Percentiles rank a stretch among this genome's conserved stretches.
Evolutionary conservation across 306 rosid species (phyloP).

Genomic region (Dicorynia guianensis): DNA sequence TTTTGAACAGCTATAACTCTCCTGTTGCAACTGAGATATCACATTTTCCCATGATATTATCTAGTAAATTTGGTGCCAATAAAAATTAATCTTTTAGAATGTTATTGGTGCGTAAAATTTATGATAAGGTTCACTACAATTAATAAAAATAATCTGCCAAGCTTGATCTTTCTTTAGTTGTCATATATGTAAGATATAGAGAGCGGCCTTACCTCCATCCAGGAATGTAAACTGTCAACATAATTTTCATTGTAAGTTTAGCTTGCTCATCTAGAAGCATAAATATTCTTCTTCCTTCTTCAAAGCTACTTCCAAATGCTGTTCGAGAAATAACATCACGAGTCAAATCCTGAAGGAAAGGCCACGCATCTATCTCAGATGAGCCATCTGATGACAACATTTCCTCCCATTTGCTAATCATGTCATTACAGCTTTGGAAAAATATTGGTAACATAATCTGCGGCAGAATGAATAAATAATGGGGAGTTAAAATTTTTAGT

Average conservation of each 20-base stretch:
- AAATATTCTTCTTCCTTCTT: constrained; percentile 63
- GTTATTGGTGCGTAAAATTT: not conserved
- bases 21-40: not conserved
- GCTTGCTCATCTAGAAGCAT: constrained; percentile 50
- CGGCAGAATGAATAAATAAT: not conserved
- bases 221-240: constrained; percentile 40
- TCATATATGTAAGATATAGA: not conserved
- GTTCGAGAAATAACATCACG: constrained; percentile 54
- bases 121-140: not conserved
- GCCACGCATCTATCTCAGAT: constrained; percentile 47
- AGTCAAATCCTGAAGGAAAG: constrained; percentile 42
- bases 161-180: not conserved
- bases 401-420: constrained; percentile 56
- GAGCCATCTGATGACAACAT: constrained; percentile 44
- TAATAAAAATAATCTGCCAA: not conserved
- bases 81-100: too few species aligned
- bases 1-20: not conserved
- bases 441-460: constrained; percentile 53
- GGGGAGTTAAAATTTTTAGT: not conserved
- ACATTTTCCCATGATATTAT: not conserved
- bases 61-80: not conserved
- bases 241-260: not conserved
- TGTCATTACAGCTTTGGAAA: constrained; percentile 41
- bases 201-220: constrained; percentile 45
- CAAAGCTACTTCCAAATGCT: constrained; percentile 58